phyloP scores from a whole-genome alignment of 352 stramenopile species.

The Halophytophthora batemanensis region DNA sequence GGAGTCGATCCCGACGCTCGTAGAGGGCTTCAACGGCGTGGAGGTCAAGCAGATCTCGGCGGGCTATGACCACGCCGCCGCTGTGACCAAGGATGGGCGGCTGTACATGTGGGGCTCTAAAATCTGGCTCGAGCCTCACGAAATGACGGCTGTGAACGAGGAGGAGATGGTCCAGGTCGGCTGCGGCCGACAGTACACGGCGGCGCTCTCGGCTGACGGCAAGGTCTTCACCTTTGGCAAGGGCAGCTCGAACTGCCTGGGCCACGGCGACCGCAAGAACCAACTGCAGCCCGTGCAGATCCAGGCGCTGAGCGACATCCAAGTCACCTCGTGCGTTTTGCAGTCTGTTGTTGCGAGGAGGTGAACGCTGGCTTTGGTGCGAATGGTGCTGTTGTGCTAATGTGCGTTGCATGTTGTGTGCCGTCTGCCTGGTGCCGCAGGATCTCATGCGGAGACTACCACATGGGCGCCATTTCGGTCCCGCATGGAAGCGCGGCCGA shows the following conservation, averaged over 20 bases:
- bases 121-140: slow-evolving; percentile 90
- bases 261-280: slow-evolving; percentile 87
- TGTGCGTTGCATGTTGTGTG: slow-evolving; percentile 8
- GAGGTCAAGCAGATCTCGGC: slow-evolving; percentile 88
- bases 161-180: slow-evolving; percentile 78
- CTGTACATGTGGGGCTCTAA: slow-evolving; percentile 88
- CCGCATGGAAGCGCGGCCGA: slow-evolving; percentile 69
- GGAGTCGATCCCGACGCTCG: slow-evolving; percentile 88
- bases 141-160: slow-evolving; percentile 77
- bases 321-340: slow-evolving; percentile 59
- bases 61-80: slow-evolving; percentile 91
- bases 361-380: background rate
- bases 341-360: background rate
- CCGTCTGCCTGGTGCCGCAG: slow-evolving; percentile 15
- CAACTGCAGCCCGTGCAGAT: slow-evolving; percentile 86
- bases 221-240: slow-evolving; percentile 89
- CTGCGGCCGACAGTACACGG: slow-evolving; percentile 84
- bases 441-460: slow-evolving; percentile 83
- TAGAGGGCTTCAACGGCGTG: slow-evolving; percentile 69
- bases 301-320: slow-evolving; percentile 46
- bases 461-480: slow-evolving; percentile 80
- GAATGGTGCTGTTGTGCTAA: background rate
- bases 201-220: slow-evolving; percentile 66
- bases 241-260: slow-evolving; percentile 83
- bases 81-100: slow-evolving; percentile 70